Base-by-base conservation (phyloP, 257 asterid species). In the Parsonsia alboflavescens region DNA sequence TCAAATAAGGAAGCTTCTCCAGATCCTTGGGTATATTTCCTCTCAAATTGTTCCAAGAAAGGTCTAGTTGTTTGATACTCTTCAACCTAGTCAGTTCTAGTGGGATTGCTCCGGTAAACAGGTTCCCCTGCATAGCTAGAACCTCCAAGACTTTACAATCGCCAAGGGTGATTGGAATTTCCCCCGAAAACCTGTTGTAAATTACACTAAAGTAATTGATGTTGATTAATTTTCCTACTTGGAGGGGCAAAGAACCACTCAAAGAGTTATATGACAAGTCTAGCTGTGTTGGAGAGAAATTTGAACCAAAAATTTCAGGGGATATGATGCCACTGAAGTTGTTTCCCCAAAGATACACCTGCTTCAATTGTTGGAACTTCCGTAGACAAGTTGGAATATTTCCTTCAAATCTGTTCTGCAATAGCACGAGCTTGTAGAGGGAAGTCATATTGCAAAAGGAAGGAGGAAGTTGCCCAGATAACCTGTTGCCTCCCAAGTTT, bases 381-480 rank as follows among this genome's bases (percentile, higher is more conserved):
- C 74, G 80, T 41, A 70, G 7, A 50, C 24, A 52, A 19, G 73
- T 39, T 7, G 80, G 80, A 21, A 81, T 71, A 12, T 8, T 58
- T 16, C 82, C 85, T 33, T 49, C 68, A 30, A 81, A 58, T 64
- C 33, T 17, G 63, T 79, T 80, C 10, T 28, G 71, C 28, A 48
- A 22, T 19, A 80, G 44, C 45, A 24, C 22, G 57, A 80, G 64
- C 21, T 36, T 57, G n/a, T 33, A 56, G 22, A 80, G 61, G 15
- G 59, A 70, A 17, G 67, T 63, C 54, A 71, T 53, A 54, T 71
- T 75, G 2, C 74, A 72, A 3, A 80, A 46, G 10, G 71, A 63
- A 24, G 68, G 28, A 5, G 83, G 83, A 28, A 80, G 71, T 44
- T 58, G 63, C 13, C 83, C 68, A 0, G 80, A 71, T n/a, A 80